A percentile compares a stretch with the other conserved stretches of the same genome.
phyloP scores from a whole-genome alignment of 2,329 filamentous ascomycete genomes.

The Tolypocladium inflatum region DNA sequence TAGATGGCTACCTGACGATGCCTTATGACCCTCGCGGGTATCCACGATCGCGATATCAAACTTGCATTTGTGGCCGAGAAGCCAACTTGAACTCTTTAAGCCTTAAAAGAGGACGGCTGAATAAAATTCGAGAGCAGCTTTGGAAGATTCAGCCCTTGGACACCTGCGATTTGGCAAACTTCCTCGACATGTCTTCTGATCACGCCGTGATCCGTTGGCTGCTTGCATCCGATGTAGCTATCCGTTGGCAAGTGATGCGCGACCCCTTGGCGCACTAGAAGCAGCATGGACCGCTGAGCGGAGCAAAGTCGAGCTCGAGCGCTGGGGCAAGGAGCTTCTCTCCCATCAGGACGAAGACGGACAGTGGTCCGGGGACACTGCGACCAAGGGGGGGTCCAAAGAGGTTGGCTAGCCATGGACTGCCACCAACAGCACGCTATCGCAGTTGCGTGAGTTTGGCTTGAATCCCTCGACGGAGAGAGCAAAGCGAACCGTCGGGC shows the following conservation, averaged over 20 bases:
- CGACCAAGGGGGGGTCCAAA: not conserved
- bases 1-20: too few species aligned
- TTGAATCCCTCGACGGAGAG: not conserved
- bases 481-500: conserved; percentile 1
- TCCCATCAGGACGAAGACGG: not conserved
- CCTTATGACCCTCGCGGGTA: too few species aligned
- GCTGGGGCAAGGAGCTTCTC: not conserved
- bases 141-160: not conserved
- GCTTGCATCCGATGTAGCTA: not conserved
- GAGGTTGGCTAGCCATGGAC: not conserved
- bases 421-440: not conserved
- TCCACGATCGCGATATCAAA: not conserved
- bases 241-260: not conserved
- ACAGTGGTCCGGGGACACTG: not conserved
- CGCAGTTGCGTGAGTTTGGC: not conserved
- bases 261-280: not conserved
- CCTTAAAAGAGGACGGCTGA: too few species aligned
- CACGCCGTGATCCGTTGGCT: not conserved
- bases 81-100: not conserved
- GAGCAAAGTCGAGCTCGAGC: not conserved
- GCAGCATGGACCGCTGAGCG: not conserved
- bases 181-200: not conserved
- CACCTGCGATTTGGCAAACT: not conserved
- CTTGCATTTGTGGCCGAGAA: not conserved
- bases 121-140: not conserved